Percentiles rank a stretch among this genome's conserved stretches.
Evolutionary conservation across 2,329 filamentous ascomycete genomes (phyloP).

Genomic region (Leptodontidium sp.): DNA sequence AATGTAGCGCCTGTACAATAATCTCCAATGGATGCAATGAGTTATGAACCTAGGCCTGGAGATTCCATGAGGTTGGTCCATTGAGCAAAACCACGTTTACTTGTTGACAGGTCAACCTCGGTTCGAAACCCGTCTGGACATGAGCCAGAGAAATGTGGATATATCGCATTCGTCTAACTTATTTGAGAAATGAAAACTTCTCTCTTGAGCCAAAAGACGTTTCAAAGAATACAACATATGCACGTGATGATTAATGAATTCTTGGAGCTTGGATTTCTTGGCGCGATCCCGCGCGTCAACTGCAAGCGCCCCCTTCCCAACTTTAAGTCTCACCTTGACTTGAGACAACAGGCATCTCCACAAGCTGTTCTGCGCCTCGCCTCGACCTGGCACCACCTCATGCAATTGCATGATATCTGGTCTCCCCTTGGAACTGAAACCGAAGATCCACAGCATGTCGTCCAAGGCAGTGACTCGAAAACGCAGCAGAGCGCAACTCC

Average conservation of each 20-base stretch:
- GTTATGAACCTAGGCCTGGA: background rate
- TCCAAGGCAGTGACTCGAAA: slow-evolving; percentile 31
- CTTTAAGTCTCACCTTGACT: background rate
- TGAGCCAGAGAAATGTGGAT: no score
- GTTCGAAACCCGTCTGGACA: no score
- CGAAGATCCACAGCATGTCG: slow-evolving; percentile 17
- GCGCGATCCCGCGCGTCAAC: slow-evolving; percentile 9
- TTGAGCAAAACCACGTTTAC: no score
- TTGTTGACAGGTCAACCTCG: no score
- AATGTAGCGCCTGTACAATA: background rate
- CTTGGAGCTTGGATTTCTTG: slow-evolving; percentile 1
- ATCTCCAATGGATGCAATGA: background rate
- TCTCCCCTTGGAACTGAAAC: no score
- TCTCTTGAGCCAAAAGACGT: background rate
- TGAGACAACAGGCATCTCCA: background rate
- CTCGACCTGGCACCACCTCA: background rate
- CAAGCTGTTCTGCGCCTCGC: background rate
- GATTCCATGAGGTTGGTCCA: background rate
- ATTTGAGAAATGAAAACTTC: background rate
- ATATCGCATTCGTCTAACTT: background rate
- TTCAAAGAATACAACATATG: background rate
- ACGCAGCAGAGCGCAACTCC: slow-evolving; percentile 33
- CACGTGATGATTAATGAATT: background rate
- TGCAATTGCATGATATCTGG: background rate
- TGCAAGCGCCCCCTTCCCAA: background rate